Evolutionary conservation across 2,329 filamentous ascomycete species (phyloP), one percentile per base, ranked within the genome.

Genomic region (Myriangium duriaei): DNA sequence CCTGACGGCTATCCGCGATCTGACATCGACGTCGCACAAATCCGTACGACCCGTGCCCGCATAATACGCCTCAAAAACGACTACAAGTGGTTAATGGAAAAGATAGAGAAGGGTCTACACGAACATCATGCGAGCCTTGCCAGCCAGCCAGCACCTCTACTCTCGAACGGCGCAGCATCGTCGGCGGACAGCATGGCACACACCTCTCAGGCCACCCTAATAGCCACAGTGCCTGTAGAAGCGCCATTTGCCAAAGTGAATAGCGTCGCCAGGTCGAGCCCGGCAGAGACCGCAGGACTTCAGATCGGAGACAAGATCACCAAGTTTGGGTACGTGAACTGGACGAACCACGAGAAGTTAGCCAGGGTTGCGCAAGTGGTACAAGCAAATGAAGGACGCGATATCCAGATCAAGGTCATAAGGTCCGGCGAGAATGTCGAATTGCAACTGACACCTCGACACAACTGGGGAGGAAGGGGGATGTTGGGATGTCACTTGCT

Each of bases 1-100:
- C 74, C 77, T 44, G 91, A 96, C 61, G 91, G 91, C 33, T 98
- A 84, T 56, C 91, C 91, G 19, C 75, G 91, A 55, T 79, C 83
- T 51, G 91, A 98, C 60, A 79, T 98, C 46, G 91, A 98, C 58
- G 81, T 98, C 45, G 81, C 91, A 16, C 88, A 95, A 63, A 91
- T 98, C 55, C 83, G 91, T 44, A 94, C 85, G n/a, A 94, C 87
- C 26, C 73, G 91, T 59, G 74, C 87, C 17, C 78, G 83, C 43
- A 94, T 98, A 49, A 91, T 96, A 48, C 71, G 79, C 48, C 69
- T 96, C 28, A 79, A 82, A 47, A 96, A 95, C 55, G 91, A 98
- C 60, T 88, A 94, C 64, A 95, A 92, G 56, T 76, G 78, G 28
- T 63, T 95, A 30, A 95, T 96, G 86, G 63, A 63, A 41, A 67